Base-by-base conservation (phyloP, 2,329 filamentous ascomycete species). In the Helotiales sp. region DNA sequence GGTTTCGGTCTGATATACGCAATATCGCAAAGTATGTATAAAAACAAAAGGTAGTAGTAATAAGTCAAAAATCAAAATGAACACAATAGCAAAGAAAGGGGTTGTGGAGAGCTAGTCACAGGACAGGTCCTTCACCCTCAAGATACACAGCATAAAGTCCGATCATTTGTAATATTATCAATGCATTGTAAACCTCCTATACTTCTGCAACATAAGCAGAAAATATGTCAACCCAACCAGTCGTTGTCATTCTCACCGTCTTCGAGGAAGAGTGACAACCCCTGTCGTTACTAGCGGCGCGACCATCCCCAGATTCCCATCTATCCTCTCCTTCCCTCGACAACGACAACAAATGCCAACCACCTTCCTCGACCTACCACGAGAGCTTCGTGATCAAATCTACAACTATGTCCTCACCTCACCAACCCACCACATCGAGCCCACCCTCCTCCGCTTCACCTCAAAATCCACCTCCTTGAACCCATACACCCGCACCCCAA, bases 311-410 rank as follows among this genome's bases (percentile, higher is more conserved):
- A 44, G 40, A 44, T 44, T 44, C 19, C 22, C 10, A 15, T 10
- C 1, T 25, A 10, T 44, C 40, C 36, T 5, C 15, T 17, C 3
- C 15, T 4, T 4, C 36, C 10, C 15, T 19, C 36, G 8, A 15
- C 36, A 4, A 17, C 36, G 17, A 44, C 40, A 10, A 27, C 40
- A 44, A 15, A 44, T 44, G 40, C 40, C 22, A 25, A 44, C 57
- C 17, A 53, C 55, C 13, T 55, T 64, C 49, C 56, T 64, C 40
- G 36, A 50, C 30, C 62, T 64, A 6, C 62, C 62, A n/a, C 62
- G 62, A 52, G 62, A 64, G 52, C 52, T 64, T 42, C 62, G 62
- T 51, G 62, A 64, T 49, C 53, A 62, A 25, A 64, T 64, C 29
- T 64, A 64, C 49, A 17, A 25, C 8, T 50, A 56, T 40, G 24